These are phyloP conservation scores for Crithidia thermophila DNA, from an alignment of 208 protist species.

Conservation along the genomic window DNA sequence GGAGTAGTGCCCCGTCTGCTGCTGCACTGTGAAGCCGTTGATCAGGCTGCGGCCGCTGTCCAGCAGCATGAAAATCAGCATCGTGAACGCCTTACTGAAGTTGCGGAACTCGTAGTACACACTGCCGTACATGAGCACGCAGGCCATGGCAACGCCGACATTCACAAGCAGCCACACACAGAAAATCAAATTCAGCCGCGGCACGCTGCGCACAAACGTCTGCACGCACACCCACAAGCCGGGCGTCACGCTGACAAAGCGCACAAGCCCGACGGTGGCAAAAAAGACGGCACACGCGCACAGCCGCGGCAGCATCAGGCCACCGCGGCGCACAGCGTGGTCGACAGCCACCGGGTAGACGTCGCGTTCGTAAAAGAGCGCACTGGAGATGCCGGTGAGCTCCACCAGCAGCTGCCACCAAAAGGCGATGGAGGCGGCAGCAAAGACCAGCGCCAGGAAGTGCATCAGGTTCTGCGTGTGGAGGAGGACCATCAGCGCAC, in stretches of 20 bases:
- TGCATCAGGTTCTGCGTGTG: slow-evolving; percentile 27
- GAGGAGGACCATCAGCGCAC: slow-evolving; percentile 2
- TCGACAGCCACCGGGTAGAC: slow-evolving; percentile 9
- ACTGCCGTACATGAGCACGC: slow-evolving; percentile 19
- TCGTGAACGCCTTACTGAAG: slow-evolving; percentile 13
- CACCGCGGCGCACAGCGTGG: neutral
- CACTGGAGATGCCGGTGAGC: neutral
- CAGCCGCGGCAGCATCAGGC: slow-evolving; percentile 16
- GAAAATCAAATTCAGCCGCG: slow-evolving; percentile 6
- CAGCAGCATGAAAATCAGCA: slow-evolving; percentile 8
- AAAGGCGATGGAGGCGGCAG: slow-evolving; percentile 1
- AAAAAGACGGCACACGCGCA: slow-evolving; percentile 14
- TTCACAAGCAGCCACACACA: slow-evolving; percentile 15
- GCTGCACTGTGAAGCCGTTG: slow-evolving; percentile 5
- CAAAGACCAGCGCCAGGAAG: slow-evolving; percentile 6
- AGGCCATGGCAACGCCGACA: slow-evolving; percentile 13
- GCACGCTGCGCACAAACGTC: slow-evolving; percentile 5
- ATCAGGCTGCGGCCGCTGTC: slow-evolving; percentile 20
- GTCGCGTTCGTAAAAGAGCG: slow-evolving; percentile 3
- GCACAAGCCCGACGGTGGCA: slow-evolving; percentile 5
- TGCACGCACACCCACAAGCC: slow-evolving; percentile 17
- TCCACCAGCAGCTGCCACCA: slow-evolving; percentile 16
- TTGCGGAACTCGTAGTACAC: slow-evolving; percentile 18
- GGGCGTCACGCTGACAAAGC: slow-evolving; percentile 15
- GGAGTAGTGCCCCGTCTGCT: slow-evolving; percentile 10